Evolutionary conservation across 345 rosid genomes (phyloP).

Genomic region (Hypericum androsaemum): DNA sequence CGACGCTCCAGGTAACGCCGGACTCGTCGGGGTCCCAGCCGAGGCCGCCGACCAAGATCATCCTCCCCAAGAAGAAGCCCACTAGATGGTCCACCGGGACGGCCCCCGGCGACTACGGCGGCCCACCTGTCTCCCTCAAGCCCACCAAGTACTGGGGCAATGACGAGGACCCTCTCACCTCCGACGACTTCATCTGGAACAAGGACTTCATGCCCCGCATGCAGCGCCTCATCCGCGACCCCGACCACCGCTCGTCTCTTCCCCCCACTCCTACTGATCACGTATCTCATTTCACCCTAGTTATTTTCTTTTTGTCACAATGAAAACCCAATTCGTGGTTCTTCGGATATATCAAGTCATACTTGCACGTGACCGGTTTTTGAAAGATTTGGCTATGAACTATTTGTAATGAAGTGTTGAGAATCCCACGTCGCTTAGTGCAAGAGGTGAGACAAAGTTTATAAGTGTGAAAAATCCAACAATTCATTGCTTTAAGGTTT

Average conservation of each 20-base stretch:
- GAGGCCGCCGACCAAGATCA: constrained; percentile 46
- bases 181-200: constrained; percentile 87
- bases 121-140: constrained; percentile 68
- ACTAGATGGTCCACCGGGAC: constrained; percentile 83
- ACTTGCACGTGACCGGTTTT: too few species aligned
- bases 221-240: constrained; percentile 49
- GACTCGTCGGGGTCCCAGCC: constrained; percentile 29
- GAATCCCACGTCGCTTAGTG: too few species aligned
- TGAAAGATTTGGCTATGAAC: too few species aligned
- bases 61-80: constrained; percentile 76
- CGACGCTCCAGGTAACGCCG: constrained; percentile 43
- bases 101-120: constrained; percentile 93
- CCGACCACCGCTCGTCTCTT: constrained; percentile 23
- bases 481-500: too few species aligned
- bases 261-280: constrained; percentile 30
- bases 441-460: too few species aligned
- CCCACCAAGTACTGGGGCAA: constrained; percentile 87
- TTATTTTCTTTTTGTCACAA: not conserved
- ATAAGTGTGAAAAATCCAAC: too few species aligned
- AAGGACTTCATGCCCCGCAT: constrained; percentile 74
- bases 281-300: constrained; percentile 17
- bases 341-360: not conserved
- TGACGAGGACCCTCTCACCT: constrained; percentile 70
- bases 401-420: too few species aligned
- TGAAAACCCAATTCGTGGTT: not conserved